Conservation (phyloP, 805 yeast species). For the Wickerhamomyces canadensis region DNA sequence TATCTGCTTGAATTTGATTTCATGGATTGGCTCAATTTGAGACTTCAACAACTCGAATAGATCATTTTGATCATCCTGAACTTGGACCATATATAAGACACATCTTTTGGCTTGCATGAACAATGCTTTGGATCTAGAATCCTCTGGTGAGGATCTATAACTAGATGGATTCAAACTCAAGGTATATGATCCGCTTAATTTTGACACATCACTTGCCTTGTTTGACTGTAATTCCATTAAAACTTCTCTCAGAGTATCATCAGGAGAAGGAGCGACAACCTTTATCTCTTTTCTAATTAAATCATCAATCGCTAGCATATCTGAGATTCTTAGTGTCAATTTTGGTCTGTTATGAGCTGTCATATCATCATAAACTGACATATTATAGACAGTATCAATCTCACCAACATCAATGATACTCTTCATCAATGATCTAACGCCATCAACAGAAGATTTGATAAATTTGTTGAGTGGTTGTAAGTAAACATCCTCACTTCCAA, state of each 20-base stretch:
- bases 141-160: slow-evolving; percentile 39
- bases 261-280: slow-evolving; percentile 38
- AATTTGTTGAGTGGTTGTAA: slow-evolving; percentile 78
- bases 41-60: slow-evolving; percentile 64
- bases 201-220: slow-evolving; percentile 40
- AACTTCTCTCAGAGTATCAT: slow-evolving; percentile 49
- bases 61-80: slow-evolving; percentile 63
- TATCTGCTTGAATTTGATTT: slow-evolving; percentile 52
- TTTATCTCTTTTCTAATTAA: slow-evolving; percentile 38
- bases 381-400: slow-evolving; percentile 53
- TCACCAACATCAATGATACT: slow-evolving; percentile 48
- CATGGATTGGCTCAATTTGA: slow-evolving; percentile 66
- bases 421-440: slow-evolving; percentile 39
- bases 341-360: slow-evolving; percentile 46
- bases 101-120: slow-evolving; percentile 78
- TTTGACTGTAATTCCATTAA: slow-evolving; percentile 37
- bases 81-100: slow-evolving; percentile 73
- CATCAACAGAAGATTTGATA: slow-evolving; percentile 44
- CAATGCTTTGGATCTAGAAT: slow-evolving; percentile 52
- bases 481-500: slow-evolving; percentile 55
- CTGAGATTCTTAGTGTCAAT: slow-evolving; percentile 39
- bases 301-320: slow-evolving; percentile 40
- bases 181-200: slow-evolving; percentile 47
- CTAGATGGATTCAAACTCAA: slow-evolving; percentile 55
- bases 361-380: slow-evolving; percentile 67